Percentiles rank a stretch among this genome's conserved stretches.
phyloP scores from a whole-genome alignment of 805 yeast species.

The Wickerhamiella kurtzmanii region DNA sequence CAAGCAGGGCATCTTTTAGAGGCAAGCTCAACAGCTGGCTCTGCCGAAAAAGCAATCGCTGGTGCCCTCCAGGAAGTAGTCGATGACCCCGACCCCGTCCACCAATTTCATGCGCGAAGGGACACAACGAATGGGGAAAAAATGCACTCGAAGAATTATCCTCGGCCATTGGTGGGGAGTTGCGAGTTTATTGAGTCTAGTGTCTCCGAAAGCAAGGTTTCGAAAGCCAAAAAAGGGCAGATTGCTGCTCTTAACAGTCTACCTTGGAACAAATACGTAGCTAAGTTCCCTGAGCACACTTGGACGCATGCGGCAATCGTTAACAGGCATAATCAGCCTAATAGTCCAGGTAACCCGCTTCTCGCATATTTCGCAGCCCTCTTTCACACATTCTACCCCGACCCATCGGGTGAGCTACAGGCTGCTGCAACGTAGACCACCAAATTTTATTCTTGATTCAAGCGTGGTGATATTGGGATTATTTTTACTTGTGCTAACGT shows the following conservation, averaged over 20 bases:
- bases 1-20: not conserved
- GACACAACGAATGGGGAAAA: too few relatives aligned
- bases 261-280: slow-evolving; percentile 66
- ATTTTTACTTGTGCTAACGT: too few relatives aligned
- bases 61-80: too few relatives aligned
- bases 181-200: slow-evolving; percentile 8
- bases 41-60: not conserved
- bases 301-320: slow-evolving; percentile 82
- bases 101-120: too few relatives aligned
- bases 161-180: slow-evolving; percentile 2
- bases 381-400: not conserved
- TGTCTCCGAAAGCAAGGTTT: slow-evolving; percentile 21
- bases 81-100: not conserved
- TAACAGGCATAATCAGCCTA: slow-evolving; percentile 35
- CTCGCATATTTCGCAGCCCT: slow-evolving; percentile 15
- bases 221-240: slow-evolving; percentile 29
- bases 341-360: slow-evolving; percentile 20
- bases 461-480: too few relatives aligned
- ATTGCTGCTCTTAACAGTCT: slow-evolving; percentile 43
- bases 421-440: too few relatives aligned
- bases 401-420: too few relatives aligned
- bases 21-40: not conserved
- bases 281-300: slow-evolving; percentile 44
- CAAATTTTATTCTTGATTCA: too few relatives aligned
- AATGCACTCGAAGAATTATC: not conserved